Evolutionary conservation across 768 basidiomycete genomes (phyloP), one percentile per base, ranked within the genome.

Genomic region (Pisolithus tinctorius): DNA sequence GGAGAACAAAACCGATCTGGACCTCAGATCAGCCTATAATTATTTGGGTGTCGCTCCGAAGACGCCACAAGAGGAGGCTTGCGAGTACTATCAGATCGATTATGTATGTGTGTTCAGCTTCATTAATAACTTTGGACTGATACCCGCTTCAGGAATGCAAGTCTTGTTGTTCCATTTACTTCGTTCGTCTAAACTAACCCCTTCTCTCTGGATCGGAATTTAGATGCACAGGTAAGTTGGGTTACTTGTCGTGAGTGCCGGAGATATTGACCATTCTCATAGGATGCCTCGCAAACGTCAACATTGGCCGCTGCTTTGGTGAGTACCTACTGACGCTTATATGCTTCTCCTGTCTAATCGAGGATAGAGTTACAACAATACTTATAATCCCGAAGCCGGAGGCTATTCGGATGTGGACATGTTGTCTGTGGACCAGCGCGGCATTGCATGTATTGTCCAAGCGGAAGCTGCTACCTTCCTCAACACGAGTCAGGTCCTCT

Each of bases 301-400:
- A 77, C 77, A 71, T 67, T 84, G 23, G 81, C 81, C n/a, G 76
- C 80, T 4, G 73, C 82, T 20, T 81, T 80, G 82, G 84, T 82
- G 64, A 46, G 69, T 41, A 1, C 4, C 23, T 17, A 3, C 9
- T 25, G 49, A 29, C n/a, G 36, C n/a, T 41, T 37, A 27, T 25
- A 34, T 10, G 20, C 2, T 2, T 20, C 40, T 36, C 17, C 16
- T 13, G 8, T 48, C 60, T 59, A 39, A 38, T 17, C 6, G 23
- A 8, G 45, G 42, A 13, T 41, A 83, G 82, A 78, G 75, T 47
- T 80, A 83, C 58, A 85, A 86, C 59, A 80, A 77, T 56, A 85
- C 84, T 13, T 68, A 30, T 75, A 67, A 75, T 39, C 60, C 69
- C 0, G 72, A 72, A 59, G 66, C 69, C 54, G 82, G 81, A 41